Percentiles rank a stretch among this genome's conserved stretches.
These are phyloP conservation scores for Pichia sp. DNA, from an alignment of 1,139 yeast species.

Conservation along the genomic window DNA sequence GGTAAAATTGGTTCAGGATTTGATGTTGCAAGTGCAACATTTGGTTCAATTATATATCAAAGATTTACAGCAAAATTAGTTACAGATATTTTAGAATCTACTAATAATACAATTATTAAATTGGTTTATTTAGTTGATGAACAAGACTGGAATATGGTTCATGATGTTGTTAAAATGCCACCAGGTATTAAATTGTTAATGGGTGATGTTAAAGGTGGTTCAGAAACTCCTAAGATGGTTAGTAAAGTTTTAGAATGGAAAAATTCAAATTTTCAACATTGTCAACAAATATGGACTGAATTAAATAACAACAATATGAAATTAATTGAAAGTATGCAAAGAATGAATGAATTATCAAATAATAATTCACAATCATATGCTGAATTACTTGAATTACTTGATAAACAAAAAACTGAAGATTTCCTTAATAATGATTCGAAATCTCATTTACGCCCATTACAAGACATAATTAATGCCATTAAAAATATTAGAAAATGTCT, in stretches of 20 bases:
- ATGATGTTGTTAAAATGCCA: constrained; percentile 57
- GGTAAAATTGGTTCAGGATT: constrained; percentile 95
- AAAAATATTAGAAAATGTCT: constrained; percentile 47
- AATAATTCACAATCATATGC: constrained; percentile 28
- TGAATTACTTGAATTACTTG: constrained; percentile 24
- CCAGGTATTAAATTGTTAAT: constrained; percentile 60
- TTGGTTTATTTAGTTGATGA: constrained; percentile 39
- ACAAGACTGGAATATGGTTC: constrained; percentile 53
- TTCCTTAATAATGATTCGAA: not conserved
- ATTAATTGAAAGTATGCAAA: constrained; percentile 44
- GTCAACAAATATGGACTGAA: constrained; percentile 45
- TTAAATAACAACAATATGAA: constrained; percentile 54
- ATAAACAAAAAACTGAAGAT: constrained; percentile 11
- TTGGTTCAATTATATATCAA: constrained; percentile 76
- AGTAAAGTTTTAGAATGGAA: constrained; percentile 71
- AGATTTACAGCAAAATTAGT: constrained; percentile 60
- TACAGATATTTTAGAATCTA: constrained; percentile 31
- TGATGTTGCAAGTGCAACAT: constrained; percentile 93
- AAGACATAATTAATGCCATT: constrained; percentile 35
- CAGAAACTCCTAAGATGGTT: constrained; percentile 89
- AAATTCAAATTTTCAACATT: constrained; percentile 41
- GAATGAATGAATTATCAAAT: constrained; percentile 33
- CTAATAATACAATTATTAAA: constrained; percentile 21
- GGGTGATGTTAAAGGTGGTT: constrained; percentile 93
- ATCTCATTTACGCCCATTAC: constrained; percentile 7